Conservation (phyloP, 768 basidiomycete genomes). For the Hebeloma cylindrosporum region DNA sequence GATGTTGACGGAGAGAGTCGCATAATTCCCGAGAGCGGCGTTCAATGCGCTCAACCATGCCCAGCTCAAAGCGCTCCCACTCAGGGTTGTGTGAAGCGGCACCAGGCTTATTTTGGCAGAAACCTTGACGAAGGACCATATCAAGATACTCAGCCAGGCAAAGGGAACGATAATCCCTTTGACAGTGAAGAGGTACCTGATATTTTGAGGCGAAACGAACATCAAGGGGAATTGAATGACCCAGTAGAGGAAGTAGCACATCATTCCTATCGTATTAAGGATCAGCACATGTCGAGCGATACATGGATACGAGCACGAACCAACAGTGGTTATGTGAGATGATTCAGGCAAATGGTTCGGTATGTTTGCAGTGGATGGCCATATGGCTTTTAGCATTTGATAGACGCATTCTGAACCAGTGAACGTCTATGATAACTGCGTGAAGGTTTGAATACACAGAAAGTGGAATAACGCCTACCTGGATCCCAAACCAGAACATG, state of each 20-base stretch:
- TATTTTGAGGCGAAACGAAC: slow-evolving; percentile 73
- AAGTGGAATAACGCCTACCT: slow-evolving; percentile 39
- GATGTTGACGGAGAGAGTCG: slow-evolving; percentile 76
- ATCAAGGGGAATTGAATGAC: slow-evolving; percentile 74
- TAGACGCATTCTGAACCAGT: slow-evolving; percentile 72
- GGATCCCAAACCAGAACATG: slow-evolving; percentile 82
- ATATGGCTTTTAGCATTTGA: slow-evolving; percentile 83
- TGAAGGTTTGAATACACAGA: background rate
- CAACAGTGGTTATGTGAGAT: slow-evolving; percentile 63
- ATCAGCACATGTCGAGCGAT: too few species aligned
- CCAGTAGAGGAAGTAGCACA: slow-evolving; percentile 81
- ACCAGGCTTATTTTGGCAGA: slow-evolving; percentile 63
- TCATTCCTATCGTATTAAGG: slow-evolving; percentile 59
- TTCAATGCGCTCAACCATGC: slow-evolving; percentile 79
- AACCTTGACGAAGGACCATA: slow-evolving; percentile 75
- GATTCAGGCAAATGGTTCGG: slow-evolving; percentile 61
- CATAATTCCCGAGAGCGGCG: slow-evolving; percentile 71
- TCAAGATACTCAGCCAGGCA: slow-evolving; percentile 69
- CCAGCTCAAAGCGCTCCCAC: slow-evolving; percentile 63
- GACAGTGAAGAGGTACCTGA: slow-evolving; percentile 72
- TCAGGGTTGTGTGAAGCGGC: slow-evolving; percentile 45
- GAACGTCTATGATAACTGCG: slow-evolving; percentile 38
- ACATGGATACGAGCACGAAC: slow-evolving; percentile 32
- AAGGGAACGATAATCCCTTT: slow-evolving; percentile 67
- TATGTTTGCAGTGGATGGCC: slow-evolving; percentile 67